Evolutionary conservation across 495 filamentous ascomycete genomes (phyloP).

Genomic region (Thozetella sp.): DNA sequence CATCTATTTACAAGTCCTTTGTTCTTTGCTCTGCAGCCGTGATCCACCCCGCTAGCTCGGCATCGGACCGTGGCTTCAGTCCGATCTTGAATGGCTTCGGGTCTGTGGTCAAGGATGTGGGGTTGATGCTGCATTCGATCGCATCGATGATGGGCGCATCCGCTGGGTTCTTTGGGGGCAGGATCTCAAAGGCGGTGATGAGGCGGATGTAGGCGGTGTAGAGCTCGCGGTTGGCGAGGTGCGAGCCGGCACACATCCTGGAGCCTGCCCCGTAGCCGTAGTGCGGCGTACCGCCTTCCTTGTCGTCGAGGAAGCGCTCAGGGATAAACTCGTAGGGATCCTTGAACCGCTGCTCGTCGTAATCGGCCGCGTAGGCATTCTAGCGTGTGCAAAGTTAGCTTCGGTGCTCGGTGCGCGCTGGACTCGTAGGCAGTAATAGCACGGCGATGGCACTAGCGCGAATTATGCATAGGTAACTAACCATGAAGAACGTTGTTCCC

Average conservation of each 20-base stretch:
- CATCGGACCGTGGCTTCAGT: conserved; percentile 46
- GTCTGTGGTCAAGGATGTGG: conserved; percentile 67
- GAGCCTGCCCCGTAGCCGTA: conserved; percentile 72
- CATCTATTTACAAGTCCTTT: conserved; percentile 49
- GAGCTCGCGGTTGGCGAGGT: conserved; percentile 67
- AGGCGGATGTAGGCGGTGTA: conserved; percentile 69
- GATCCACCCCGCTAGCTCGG: conserved; percentile 51
- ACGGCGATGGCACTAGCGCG: not conserved
- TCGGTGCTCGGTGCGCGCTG: not conserved
- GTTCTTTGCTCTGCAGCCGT: conserved; percentile 60
- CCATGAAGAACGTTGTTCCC: conserved; percentile 70
- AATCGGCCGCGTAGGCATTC: conserved; percentile 73
- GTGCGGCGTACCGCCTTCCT: conserved; percentile 65
- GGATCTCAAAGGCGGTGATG: conserved; percentile 60
- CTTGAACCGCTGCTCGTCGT: conserved; percentile 67
- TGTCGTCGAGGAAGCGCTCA: conserved; percentile 63
- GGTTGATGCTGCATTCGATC: conserved; percentile 62
- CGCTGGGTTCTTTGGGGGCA: conserved; percentile 20
- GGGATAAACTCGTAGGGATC: conserved; percentile 59
- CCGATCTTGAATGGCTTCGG: conserved; percentile 70
- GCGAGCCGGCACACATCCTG: conserved; percentile 69
- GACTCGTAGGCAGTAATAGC: not conserved
- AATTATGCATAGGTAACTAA: conserved; percentile 16
- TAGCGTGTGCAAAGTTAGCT: conserved; percentile 16
- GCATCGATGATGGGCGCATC: conserved; percentile 61